Conservation (phyloP, 108 stramenopile genomes). For the Tribonema minus region DNA sequence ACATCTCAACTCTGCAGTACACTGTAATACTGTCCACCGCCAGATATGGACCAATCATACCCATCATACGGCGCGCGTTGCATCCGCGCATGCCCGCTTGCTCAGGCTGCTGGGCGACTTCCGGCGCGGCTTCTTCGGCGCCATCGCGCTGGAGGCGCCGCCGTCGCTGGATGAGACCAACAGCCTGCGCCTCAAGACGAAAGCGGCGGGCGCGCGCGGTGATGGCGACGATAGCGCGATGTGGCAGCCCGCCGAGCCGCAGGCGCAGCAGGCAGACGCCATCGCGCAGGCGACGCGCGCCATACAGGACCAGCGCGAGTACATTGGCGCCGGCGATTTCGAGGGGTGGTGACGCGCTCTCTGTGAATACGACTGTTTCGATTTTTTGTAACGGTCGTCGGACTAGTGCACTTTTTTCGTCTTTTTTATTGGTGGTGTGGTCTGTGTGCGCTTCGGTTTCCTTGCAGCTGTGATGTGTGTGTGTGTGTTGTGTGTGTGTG, state of each 20-base stretch:
- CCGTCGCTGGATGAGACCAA: constrained; percentile 6
- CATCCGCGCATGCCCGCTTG: background rate
- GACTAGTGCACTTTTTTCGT: too few species aligned
- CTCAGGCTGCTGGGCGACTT: constrained; percentile 45
- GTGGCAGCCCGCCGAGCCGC: background rate
- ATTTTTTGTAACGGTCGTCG: too few species aligned
- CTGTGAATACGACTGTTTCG: too few species aligned
- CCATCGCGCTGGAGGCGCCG: constrained; percentile 39
- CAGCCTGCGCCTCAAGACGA: constrained; percentile 1
- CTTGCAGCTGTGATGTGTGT: too few species aligned
- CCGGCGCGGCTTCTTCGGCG: constrained; percentile 44
- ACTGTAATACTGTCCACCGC: too few species aligned
- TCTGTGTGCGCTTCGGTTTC: too few species aligned
- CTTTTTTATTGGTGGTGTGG: too few species aligned
- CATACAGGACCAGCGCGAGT: constrained; percentile 20
- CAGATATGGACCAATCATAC: too few species aligned
- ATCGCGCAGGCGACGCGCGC: background rate
- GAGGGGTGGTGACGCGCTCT: constrained; percentile 45
- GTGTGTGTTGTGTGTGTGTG: too few species aligned
- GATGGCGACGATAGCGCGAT: background rate
- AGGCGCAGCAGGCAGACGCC: background rate
- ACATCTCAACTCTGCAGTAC: too few species aligned
- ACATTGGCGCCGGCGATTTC: constrained; percentile 17
- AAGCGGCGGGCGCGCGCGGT: background rate
- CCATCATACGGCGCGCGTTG: too few species aligned